A percentile compares a stretch with the other conserved stretches of the same genome.
These are phyloP conservation scores for Fonsecaea nubica DNA, from an alignment of 2,329 filamentous ascomycete genomes.

Conservation along the genomic window DNA sequence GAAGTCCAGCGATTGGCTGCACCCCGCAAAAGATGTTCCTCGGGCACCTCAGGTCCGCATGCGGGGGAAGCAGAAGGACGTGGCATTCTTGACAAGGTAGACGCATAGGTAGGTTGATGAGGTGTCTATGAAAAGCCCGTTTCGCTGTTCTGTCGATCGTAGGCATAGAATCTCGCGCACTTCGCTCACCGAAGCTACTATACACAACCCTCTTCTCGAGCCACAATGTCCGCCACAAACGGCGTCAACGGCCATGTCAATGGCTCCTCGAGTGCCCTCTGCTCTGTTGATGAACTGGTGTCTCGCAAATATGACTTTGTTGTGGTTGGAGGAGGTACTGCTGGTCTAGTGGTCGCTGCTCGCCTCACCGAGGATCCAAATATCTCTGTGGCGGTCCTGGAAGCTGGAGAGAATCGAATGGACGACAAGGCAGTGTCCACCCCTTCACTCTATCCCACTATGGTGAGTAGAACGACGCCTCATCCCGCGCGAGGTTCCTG, in stretches of 20 bases:
- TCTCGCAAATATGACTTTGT: conserved; percentile 43
- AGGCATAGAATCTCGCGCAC: too few relatives aligned
- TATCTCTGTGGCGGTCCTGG: conserved; percentile 53
- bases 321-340: conserved; percentile 45
- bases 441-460: conserved; percentile 37
- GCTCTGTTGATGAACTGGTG: conserved; percentile 33
- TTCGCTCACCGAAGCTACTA: background rate
- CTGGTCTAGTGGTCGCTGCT: conserved; percentile 45
- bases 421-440: conserved; percentile 42
- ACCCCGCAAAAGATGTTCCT: conserved; percentile 19
- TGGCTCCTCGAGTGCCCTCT: conserved; percentile 29
- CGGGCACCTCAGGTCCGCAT: conserved; percentile 17
- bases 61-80: conserved; percentile 8
- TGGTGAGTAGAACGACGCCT: conserved; percentile 18
- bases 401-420: conserved; percentile 50
- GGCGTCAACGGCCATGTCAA: conserved; percentile 28
- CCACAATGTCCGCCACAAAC: conserved; percentile 23
- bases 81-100: background rate
- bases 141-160: background rate
- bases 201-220: conserved; percentile 1
- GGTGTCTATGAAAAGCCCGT: background rate
- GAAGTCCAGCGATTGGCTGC: conserved; percentile 13
- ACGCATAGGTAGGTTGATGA: background rate
- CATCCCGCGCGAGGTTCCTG: background rate
- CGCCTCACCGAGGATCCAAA: conserved; percentile 43